Evolutionary conservation across 257 asterid species (phyloP), one percentile per base, ranked within the genome.

Genomic region (Capsicum rhomboideum): DNA sequence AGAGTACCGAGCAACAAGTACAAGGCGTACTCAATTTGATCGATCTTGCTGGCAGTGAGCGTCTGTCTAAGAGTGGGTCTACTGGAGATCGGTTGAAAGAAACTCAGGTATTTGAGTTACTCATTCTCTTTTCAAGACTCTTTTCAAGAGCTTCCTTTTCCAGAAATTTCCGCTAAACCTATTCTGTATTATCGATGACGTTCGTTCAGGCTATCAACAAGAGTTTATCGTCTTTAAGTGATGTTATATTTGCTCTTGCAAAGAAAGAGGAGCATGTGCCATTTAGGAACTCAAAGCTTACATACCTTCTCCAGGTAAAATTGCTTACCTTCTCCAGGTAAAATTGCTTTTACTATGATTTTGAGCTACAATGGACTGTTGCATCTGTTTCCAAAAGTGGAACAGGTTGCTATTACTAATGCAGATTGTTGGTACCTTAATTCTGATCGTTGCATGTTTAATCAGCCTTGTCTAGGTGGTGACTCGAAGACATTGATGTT

Each of bases 31-130:
- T 97, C 56, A 97, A 97, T 89, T 87, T 97, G 44, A 95, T 97
- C 72, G 99, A 97, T 82, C 97, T 97, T 79, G 99, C 99, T 85
- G 99, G 99, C 69, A 97, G 99, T 86, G 99, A 97, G 87, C 99
- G 98, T 34, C 94, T 97, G 31, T 95, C 99, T 54, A 97, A 90
- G 89, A 97, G 99, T 87, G 97, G 97, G 82, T 88, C 98, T 8
- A 95, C 98, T 2, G 98, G 98, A 54, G 99, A 97, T 83, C 92
- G 98, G 53, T 90, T 95, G 28, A 97, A 93, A 89, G 99, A 95
- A 90, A 97, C 99, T 87, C 99, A 97, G 92, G 99, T 94, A 88
- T 81, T 40, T 75, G 46, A 84, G 54, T 68, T 37, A 28, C n/a
- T 23, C 64, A 13, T 74, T 49, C 63, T 49, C 61, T 77, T 50